Base-by-base conservation (phyloP, 805 yeast species). In the Ogataea degrootiae region DNA sequence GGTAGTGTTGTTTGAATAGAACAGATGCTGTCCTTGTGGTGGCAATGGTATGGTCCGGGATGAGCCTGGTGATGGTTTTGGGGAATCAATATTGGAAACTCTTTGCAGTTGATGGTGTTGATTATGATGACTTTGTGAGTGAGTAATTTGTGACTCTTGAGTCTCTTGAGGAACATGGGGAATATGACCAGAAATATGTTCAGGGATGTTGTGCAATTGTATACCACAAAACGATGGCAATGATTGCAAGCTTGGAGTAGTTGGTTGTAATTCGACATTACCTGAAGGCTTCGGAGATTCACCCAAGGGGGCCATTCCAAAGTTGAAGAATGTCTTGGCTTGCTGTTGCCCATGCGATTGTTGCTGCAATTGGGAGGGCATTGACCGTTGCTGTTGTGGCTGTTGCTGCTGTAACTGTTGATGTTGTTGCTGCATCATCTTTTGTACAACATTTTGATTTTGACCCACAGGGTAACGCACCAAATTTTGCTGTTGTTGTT, bases 151-250 rank as follows among this genome's bases (percentile, higher is more conserved):
- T 21, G 44, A 38, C 8, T 36, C 15, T 37, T 17, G 7, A 16
- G 33, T 23, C 11, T 23, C 22, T 22, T 37, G 31, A 37, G 44
- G 22, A 21, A 17, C 40, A 21, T 19, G 21, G 2, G 39, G 16
- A 11, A 39, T 11, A 23, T 46, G 41, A 2, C 16, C 21, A 6
- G 49, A 38, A n/a, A 55, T 41, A 38, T 54, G 48, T 26, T 61
- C 61, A 2, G 60, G 60, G 19, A 54, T 46, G 39, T 57, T 55
- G 41, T 53, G 57, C 21, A 58, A 42, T 34, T 53, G 57, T 26
- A 55, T 39, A 9, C 42, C 47, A 7, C 51, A 39, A 8, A 47
- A 45, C 6, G 55, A 43, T 8, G 55, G 45, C 11, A 50, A 21
- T 2, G 50, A 46, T 15, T 39, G 50, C 3, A 45, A 17, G 12